These are phyloP conservation scores for Acer yangbiense DNA, from an alignment of 345 rosid genomes.

Conservation along the genomic window DNA sequence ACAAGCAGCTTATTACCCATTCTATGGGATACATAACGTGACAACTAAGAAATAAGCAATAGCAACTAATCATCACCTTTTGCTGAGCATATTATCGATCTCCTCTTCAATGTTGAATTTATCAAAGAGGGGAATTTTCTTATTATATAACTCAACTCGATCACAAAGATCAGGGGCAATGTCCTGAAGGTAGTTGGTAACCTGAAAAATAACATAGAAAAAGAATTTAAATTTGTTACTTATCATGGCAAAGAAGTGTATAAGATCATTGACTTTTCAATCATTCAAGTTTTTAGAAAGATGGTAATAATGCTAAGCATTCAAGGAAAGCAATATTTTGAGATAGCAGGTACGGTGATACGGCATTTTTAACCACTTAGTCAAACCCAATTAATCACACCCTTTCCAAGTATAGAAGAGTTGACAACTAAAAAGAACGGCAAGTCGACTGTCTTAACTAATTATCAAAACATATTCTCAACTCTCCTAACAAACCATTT, in stretches of 20 bases:
- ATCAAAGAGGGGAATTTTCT: conserved; percentile 82
- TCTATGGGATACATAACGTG: conserved; percentile 4
- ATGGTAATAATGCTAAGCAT: background rate
- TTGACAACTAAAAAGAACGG: background rate
- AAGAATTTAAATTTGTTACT: background rate
- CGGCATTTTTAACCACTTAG: too few species aligned
- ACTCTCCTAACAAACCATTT: background rate
- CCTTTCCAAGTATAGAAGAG: background rate
- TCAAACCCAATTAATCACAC: background rate
- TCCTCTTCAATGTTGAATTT: conserved; percentile 85
- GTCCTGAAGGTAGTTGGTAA: conserved; percentile 93
- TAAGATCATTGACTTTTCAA: background rate
- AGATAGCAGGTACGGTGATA: background rate
- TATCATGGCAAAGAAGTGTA: conserved; percentile 19
- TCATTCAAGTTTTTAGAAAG: conserved; percentile 2
- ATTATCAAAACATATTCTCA: conserved; percentile 1
- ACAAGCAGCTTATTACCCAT: background rate
- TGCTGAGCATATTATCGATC: conserved; percentile 81
- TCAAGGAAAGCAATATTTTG: conserved; percentile 1
- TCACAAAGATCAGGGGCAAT: conserved; percentile 95
- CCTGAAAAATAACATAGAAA: conserved; percentile 49
- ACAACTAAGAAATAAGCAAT: conserved; percentile 5
- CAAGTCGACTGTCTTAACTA: background rate
- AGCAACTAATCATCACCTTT: conserved; percentile 57
- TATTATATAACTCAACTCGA: conserved; percentile 76